A percentile compares a stretch with the other conserved stretches of the same genome.
Evolutionary conservation across 2,329 filamentous ascomycete genomes (phyloP).

Genomic region (Immersiporthe knoxdaviesiana): DNA sequence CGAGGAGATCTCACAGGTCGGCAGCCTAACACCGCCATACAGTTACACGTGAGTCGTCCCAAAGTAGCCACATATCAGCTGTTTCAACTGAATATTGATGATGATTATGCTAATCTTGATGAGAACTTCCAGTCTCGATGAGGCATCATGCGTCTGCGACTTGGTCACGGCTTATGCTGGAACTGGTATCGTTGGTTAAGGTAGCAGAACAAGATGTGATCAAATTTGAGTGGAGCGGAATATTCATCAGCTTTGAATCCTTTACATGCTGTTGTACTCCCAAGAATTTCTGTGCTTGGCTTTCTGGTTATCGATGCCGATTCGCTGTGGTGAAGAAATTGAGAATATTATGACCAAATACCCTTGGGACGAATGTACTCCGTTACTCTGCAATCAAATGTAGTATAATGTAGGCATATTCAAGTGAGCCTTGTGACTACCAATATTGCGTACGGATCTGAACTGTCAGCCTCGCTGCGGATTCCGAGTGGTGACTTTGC

Average conservation of each 20-base stretch:
- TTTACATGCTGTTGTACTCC: background rate
- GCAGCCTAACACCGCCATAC: conserved; percentile 41
- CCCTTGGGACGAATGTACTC: background rate
- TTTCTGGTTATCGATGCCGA: no score
- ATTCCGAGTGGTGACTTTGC: no score
- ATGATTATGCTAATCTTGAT: background rate
- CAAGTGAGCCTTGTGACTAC: background rate
- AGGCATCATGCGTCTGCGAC: conserved; percentile 21
- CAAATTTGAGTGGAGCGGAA: background rate
- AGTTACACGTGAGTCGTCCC: conserved; percentile 40
- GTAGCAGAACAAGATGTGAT: background rate
- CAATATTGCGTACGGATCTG: background rate
- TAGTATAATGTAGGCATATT: background rate
- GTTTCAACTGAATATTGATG: background rate
- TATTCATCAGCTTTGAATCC: background rate
- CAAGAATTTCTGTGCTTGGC: background rate
- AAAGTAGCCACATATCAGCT: no score
- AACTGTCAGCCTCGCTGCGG: no score
- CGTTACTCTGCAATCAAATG: background rate
- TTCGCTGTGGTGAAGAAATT: background rate
- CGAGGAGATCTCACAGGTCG: conserved; percentile 40
- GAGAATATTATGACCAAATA: background rate
- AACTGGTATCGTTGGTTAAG: conserved; percentile 21
- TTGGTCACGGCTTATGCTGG: conserved; percentile 18
- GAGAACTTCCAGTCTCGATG: conserved; percentile 13